These are phyloP conservation scores for Thermothielavioides terrestris DNA, from an alignment of 495 filamentous ascomycete genomes.

Conservation along the genomic window DNA sequence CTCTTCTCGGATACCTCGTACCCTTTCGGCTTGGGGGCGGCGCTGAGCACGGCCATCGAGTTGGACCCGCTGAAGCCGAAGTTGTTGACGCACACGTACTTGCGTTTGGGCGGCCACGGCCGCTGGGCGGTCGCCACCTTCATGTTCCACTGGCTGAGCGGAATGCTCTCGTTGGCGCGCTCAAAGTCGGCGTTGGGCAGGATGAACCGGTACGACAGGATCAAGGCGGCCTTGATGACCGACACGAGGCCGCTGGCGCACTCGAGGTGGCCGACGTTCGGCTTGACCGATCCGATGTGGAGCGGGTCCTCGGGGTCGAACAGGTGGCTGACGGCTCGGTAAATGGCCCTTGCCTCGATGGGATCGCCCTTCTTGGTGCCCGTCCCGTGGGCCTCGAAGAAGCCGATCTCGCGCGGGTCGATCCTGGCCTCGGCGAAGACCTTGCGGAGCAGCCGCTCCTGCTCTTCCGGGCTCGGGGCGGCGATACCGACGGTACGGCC, in stretches of 20 bases:
- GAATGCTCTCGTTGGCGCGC: constrained; percentile 34
- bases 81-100: constrained; percentile 39
- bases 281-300: constrained; percentile 51
- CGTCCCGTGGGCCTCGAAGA: constrained; percentile 48
- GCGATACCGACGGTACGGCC: constrained; percentile 48
- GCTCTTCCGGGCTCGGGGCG: constrained; percentile 42
- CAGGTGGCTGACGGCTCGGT: constrained; percentile 33
- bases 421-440: constrained; percentile 36
- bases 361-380: constrained; percentile 56
- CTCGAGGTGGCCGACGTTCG: constrained; percentile 54
- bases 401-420: constrained; percentile 35
- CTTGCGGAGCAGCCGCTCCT: constrained; percentile 39
- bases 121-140: constrained; percentile 3
- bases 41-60: constrained; percentile 32
- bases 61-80: constrained; percentile 43
- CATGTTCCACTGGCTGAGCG: constrained; percentile 40
- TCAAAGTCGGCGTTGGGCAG: constrained; percentile 45
- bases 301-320: constrained; percentile 33
- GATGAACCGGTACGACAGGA: constrained; percentile 49
- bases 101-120: constrained; percentile 34
- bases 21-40: constrained; percentile 23
- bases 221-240: constrained; percentile 50
- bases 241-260: constrained; percentile 48
- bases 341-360: constrained; percentile 49
- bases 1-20: constrained; percentile 30